Percentiles rank a stretch among this genome's conserved stretches.
These are phyloP conservation scores for Mycena rosella DNA, from an alignment of 768 basidiomycete species.

Conservation along the genomic window DNA sequence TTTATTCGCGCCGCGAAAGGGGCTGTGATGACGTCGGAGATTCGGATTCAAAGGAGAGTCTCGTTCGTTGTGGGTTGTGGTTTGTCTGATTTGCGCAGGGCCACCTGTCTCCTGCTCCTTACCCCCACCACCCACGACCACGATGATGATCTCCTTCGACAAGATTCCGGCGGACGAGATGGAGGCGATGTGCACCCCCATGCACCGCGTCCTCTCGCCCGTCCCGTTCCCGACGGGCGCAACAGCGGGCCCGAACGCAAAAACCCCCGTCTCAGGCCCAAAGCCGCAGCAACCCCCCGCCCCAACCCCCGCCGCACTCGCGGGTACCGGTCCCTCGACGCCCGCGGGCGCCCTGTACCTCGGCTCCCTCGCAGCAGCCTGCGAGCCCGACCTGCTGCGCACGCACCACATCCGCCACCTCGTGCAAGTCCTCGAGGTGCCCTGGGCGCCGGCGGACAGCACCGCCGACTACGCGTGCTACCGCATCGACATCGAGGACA, in stretches of 20 bases:
- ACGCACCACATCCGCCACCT: slow-evolving; percentile 66
- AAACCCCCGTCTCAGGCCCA: too few relatives aligned
- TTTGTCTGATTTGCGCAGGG: too few relatives aligned
- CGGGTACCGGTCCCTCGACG: background rate
- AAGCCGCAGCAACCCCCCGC: background rate
- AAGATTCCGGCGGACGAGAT: background rate
- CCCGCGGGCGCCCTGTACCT: slow-evolving; percentile 26
- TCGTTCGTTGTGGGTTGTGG: too few relatives aligned
- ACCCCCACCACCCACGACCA: too few relatives aligned
- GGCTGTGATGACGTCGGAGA: too few relatives aligned
- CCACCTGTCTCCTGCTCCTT: too few relatives aligned
- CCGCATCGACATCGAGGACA: slow-evolving; percentile 62
- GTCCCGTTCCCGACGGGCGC: too few relatives aligned
- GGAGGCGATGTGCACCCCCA: slow-evolving; percentile 28
- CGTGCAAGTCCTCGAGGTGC: slow-evolving; percentile 76
- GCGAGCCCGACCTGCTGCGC: slow-evolving; percentile 66
- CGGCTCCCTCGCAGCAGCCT: slow-evolving; percentile 72
- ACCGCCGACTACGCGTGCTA: slow-evolving; percentile 45
- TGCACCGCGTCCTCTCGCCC: slow-evolving; percentile 25
- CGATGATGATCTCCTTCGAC: background rate
- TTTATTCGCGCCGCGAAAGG: too few relatives aligned
- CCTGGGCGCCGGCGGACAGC: slow-evolving; percentile 62
- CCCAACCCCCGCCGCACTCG: background rate
- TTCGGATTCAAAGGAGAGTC: too few relatives aligned
- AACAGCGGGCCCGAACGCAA: too few relatives aligned